Base-by-base conservation (phyloP, 1,284 basidiomycete species). In the Ceratobasidium sp. region DNA sequence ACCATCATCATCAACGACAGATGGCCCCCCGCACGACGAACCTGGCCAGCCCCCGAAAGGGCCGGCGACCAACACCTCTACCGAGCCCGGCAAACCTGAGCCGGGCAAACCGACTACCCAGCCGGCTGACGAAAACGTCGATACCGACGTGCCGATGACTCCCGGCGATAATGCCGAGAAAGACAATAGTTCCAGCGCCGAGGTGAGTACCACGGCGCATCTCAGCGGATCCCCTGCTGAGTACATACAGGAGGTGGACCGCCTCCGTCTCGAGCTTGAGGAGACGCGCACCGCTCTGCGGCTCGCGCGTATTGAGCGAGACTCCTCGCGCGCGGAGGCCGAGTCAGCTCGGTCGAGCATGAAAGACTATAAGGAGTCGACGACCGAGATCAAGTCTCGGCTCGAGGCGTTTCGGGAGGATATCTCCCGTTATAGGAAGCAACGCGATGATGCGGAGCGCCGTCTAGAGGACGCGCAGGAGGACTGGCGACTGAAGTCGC, bases 1-100 rank as follows among this genome's bases (percentile, higher is more conserved):
- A 59, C 33, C 19, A 36, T 59, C 56, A 59, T 59, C 56, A 59
- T 7, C 19, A 33, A 19, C 29, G 33, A 59, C 44, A 36, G 44
- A 19, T 17, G 31, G 31, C 29, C 56, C 56, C 44, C 17, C 56
- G 33, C 33, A 29, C 9, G 22, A 59, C n/a, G n/a, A n/a, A 4
- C 8, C 19, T 19, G 56, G 17, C 2, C 33, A 33, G 11, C 56
- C 56, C 56, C 33, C 33, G 56, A n/a, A 14, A 36, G 56, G 56
- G 56, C 19, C 33, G 31, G 31, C 56, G 44, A 36, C 22, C 56
- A n/a, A n/a, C 19, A 41, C 56, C 33, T 19, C 29, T 19, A 11
- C 54, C 6, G 33, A 22, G 11, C 33, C 56, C 56, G 31, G 44
- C 33, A 17, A n/a, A 19, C 31, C 31, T 59, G 56, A 36, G 56